These are phyloP conservation scores for Achaetomiella virescens DNA, from an alignment of 495 filamentous ascomycete genomes.

Conservation along the genomic window DNA sequence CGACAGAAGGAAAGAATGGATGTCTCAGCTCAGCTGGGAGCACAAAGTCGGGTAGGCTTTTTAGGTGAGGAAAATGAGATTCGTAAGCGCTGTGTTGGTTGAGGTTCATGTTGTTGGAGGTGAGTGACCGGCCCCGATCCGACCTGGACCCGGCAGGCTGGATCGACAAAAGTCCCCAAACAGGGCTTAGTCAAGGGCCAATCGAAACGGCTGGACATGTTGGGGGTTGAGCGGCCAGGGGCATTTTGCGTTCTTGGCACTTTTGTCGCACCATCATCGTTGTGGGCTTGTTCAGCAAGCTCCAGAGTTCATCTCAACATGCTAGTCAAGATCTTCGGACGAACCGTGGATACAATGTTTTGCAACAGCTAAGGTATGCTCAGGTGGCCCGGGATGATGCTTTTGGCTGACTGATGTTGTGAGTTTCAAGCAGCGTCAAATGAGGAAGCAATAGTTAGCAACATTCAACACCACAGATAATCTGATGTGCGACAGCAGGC, in stretches of 20 bases:
- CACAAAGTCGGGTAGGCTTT: background rate
- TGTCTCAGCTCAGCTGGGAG: background rate
- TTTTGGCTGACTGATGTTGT: too few relatives aligned
- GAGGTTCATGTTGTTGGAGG: too few relatives aligned
- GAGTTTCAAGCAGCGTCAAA: too few relatives aligned
- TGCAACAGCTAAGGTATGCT: too few relatives aligned
- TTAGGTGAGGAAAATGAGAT: too few relatives aligned
- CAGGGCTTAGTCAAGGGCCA: background rate
- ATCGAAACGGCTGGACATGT: background rate
- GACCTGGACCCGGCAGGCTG: background rate
- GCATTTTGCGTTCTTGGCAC: background rate
- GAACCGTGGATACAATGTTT: too few relatives aligned
- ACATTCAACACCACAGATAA: background rate
- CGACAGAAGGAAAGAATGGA: background rate
- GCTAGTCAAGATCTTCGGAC: too few relatives aligned
- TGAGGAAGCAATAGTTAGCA: too few relatives aligned
- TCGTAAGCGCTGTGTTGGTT: too few relatives aligned
- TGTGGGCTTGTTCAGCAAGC: background rate
- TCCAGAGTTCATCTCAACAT: slow-evolving; percentile 1
- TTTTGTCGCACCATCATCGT: background rate
- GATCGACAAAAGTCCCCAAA: background rate
- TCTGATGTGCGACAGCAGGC: background rate
- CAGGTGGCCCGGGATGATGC: too few relatives aligned
- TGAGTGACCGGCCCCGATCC: background rate
- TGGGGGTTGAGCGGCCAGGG: background rate